These are phyloP conservation scores for Porogramme epimiltina DNA, from an alignment of 1,284 basidiomycete genomes.

Conservation along the genomic window DNA sequence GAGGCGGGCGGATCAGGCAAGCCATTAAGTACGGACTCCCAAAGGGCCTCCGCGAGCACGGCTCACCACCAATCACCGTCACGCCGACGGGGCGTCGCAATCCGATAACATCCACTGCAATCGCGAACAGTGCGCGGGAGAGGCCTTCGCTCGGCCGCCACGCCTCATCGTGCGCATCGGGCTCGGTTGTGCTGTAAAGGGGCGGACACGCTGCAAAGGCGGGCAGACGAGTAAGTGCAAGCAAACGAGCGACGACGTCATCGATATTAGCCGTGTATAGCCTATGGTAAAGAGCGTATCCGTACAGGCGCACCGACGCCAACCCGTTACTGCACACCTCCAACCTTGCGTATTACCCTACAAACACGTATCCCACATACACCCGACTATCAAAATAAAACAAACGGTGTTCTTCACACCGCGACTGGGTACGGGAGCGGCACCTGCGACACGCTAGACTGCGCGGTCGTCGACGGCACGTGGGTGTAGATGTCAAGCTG, in stretches of 20 bases:
- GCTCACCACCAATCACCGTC: slow-evolving; percentile 6
- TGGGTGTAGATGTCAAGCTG: slow-evolving; percentile 26
- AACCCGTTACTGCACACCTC: not conserved
- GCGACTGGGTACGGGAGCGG: slow-evolving; percentile 13
- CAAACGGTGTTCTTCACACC: not conserved
- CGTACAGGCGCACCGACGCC: not conserved
- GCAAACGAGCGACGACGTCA: no score
- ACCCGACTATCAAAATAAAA: not conserved
- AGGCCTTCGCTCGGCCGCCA: no score
- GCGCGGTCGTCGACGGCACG: slow-evolving; percentile 17
- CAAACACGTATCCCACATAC: not conserved
- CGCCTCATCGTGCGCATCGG: no score
- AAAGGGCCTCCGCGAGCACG: no score
- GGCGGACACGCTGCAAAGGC: no score
- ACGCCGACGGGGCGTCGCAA: slow-evolving; percentile 27
- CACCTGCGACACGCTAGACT: slow-evolving; percentile 12
- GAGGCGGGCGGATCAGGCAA: slow-evolving; percentile 14
- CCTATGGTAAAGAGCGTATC: no score
- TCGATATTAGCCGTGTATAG: no score
- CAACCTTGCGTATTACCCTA: not conserved
- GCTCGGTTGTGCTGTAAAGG: no score
- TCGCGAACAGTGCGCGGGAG: no score
- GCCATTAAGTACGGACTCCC: slow-evolving; percentile 10
- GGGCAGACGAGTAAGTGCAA: no score
- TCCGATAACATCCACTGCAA: slow-evolving; percentile 26